These are phyloP conservation scores for Aphanomyces invadans DNA, from an alignment of 352 stramenopile genomes.

Conservation along the genomic window DNA sequence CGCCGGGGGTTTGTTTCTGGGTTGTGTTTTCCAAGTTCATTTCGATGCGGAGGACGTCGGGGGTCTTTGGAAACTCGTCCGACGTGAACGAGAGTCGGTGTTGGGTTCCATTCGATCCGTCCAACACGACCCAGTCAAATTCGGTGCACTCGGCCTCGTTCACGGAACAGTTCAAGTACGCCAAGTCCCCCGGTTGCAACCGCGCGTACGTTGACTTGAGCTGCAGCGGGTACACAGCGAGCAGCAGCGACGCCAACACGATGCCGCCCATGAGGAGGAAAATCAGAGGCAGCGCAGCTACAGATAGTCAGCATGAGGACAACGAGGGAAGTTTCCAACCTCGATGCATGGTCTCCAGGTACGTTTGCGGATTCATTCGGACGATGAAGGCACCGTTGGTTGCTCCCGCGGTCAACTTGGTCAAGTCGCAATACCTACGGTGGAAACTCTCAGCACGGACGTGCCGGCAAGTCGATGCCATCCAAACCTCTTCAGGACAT, in stretches of 20 bases:
- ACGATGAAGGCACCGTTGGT: constrained; percentile 1
- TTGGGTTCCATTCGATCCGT: neutral
- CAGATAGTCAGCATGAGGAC: neutral
- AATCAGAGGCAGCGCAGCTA: neutral
- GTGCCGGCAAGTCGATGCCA: neutral
- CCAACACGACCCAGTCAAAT: neutral
- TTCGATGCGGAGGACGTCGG: constrained; percentile 1
- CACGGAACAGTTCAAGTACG: constrained; percentile 6
- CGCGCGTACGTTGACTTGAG: neutral
- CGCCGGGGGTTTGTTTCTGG: neutral
- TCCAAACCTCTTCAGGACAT: neutral
- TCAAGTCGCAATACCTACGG: neutral
- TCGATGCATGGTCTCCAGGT: constrained; percentile 11
- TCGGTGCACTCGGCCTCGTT: neutral
- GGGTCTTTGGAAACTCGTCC: neutral
- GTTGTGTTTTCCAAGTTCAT: neutral
- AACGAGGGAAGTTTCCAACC: neutral
- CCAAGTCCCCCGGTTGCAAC: neutral
- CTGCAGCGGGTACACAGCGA: neutral
- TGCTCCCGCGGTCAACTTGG: neutral
- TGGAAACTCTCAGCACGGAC: neutral
- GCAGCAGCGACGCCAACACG: neutral
- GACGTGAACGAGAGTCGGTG: neutral
- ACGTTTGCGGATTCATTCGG: constrained; percentile 2
- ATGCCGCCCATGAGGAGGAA: neutral